Conservation (phyloP, 176 grass and related monocot genomes). For the Eremochloa ophiuroides region DNA sequence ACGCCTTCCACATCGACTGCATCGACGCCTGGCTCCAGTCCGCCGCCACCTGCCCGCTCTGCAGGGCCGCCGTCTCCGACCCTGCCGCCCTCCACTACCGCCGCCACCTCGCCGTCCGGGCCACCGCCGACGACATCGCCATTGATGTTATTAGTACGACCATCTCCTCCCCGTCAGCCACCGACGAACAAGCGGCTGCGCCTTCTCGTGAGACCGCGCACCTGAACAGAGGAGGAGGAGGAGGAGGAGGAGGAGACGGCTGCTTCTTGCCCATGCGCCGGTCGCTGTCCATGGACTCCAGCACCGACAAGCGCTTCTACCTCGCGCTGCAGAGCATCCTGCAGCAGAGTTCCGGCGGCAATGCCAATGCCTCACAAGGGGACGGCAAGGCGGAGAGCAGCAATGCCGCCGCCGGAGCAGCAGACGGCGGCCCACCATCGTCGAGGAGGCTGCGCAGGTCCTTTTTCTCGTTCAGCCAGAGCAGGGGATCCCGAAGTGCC, state of each 20-base stretch:
- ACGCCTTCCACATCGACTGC: slow-evolving; percentile 94
- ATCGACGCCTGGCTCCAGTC: slow-evolving; percentile 91
- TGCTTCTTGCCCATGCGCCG: slow-evolving; percentile 41
- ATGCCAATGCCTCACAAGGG: not conserved
- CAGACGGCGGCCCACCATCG: not conserved
- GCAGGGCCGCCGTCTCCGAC: slow-evolving; percentile 43
- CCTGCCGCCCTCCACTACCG: not conserved
- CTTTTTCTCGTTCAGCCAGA: slow-evolving; percentile 45
- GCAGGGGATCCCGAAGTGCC: slow-evolving; percentile 16
- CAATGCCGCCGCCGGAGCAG: not conserved
- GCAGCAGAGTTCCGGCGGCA: not conserved
- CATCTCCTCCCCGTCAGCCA: not conserved
- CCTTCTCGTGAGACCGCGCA: not conserved
- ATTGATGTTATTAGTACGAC: not conserved
- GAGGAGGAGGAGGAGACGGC: not conserved
- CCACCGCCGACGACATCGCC: not conserved
- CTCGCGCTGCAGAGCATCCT: slow-evolving; percentile 56
- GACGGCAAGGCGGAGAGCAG: not conserved
- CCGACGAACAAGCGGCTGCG: not conserved
- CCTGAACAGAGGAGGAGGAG: not conserved
- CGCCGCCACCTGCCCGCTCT: slow-evolving; percentile 77
- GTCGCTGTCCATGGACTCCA: slow-evolving; percentile 78
- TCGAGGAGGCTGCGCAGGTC: slow-evolving; percentile 17
- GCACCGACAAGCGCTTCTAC: slow-evolving; percentile 50
- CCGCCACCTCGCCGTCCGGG: too few species aligned